Base-by-base conservation (phyloP, 331 rosid genomes). In the Ulmus americana region DNA sequence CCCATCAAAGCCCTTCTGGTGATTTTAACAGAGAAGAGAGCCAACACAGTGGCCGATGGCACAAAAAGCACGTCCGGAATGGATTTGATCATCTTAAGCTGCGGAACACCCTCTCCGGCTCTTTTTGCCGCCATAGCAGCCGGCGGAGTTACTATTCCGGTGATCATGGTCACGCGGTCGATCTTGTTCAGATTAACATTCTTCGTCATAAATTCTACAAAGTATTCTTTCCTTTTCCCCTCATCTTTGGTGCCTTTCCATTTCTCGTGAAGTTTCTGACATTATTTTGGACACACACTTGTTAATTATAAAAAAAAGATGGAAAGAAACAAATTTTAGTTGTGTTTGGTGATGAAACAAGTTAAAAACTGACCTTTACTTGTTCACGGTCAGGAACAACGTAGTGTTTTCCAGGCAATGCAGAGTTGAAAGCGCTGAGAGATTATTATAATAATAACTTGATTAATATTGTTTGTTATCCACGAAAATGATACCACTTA, bases 371-470 rank as follows among this genome's bases (percentile, higher is more conserved):
- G 3, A 87, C 95, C 87, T 75, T 0, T 8, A 88, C 44, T 6
- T 75, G 80, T 20, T 63, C 1, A 38, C 0, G 65, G 22, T 68
- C 0, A 18, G 95, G 91, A 38, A 67, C 80, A 55, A 83, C 84
- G 43, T 81, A 85, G 77, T 85, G 91, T 67, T 80, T 88, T 10
- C 92, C 91, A 0, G 92, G 92, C 76, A 88, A 48, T 39, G 81
- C 73, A 60, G 77, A 55, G 79, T 83, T 88, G 63, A 88, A 11
- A 41, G 74, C 63, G 67, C 87, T 83, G 68, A 75, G 14, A 56
- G 14, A 39, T 45, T 58, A 39, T 68, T 62, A 35, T 0, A 6
- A 15, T 41, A 41, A 18, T 39, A 5, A 63, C 44, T 45, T 1
- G 44, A 45, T 28, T 8, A 28, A 9, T 52, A 53, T 42, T 4